Conservation (phyloP, 306 rosid genomes). For the Dryas alaskensis region DNA sequence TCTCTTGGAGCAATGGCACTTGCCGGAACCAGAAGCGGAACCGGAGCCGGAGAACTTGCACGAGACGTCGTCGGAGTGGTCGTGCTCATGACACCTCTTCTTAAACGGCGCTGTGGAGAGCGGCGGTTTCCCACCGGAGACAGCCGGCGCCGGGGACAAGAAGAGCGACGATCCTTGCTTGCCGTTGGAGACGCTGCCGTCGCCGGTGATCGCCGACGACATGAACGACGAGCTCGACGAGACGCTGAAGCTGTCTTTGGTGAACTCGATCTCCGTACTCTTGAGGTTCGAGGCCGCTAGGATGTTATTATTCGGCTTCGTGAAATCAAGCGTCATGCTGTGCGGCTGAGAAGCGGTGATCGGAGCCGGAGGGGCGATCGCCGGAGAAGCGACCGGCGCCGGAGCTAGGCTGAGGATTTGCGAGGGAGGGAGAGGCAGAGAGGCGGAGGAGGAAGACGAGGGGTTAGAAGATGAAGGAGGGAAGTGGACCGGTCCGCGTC, state of each 20-base stretch:
- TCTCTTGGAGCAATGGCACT: constrained; percentile 85
- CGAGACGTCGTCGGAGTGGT: constrained; percentile 53
- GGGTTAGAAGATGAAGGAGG: constrained; percentile 18
- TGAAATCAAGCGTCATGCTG: constrained; percentile 70
- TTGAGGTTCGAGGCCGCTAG: constrained; percentile 35
- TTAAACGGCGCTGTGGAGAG: constrained; percentile 42
- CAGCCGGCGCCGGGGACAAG: constrained; percentile 35
- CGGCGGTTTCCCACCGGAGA: constrained; percentile 68
- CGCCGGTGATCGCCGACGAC: constrained; percentile 89
- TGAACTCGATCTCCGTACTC: constrained; percentile 53
- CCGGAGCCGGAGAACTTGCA: constrained; percentile 58
- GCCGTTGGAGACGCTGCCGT: constrained; percentile 83
- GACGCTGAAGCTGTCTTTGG: constrained; percentile 67
- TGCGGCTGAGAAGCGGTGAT: constrained; percentile 47
- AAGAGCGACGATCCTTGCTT: constrained; percentile 68
- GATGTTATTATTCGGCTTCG: constrained; percentile 41
- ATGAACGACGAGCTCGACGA: constrained; percentile 81
- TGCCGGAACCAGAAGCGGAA: constrained; percentile 47
- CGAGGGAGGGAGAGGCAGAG: neutral
- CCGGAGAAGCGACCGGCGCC: constrained; percentile 30
- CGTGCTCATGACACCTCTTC: constrained; percentile 71
- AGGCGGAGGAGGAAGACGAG: neutral
- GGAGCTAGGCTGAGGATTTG: neutral
- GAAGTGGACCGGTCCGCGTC: constrained; percentile 58
- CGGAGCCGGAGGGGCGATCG: constrained; percentile 20